Evolutionary conservation across 345 rosid species (phyloP).

Genomic region (Mangifera indica): DNA sequence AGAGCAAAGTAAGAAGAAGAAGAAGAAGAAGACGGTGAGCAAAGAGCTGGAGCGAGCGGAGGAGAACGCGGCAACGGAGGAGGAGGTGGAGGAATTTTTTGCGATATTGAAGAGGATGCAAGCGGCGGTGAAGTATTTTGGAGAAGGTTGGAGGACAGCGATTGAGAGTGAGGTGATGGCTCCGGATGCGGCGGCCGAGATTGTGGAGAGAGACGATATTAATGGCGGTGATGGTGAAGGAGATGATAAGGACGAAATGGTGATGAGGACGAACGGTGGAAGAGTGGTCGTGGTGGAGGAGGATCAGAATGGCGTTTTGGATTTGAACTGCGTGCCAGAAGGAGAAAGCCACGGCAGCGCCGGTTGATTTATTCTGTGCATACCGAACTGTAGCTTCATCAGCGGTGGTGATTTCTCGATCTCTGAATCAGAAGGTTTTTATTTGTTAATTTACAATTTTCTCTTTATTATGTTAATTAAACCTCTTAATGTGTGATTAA

Average conservation of each 20-base stretch:
- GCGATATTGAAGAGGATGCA: constrained; percentile 23
- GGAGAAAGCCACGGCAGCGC: constrained; percentile 1
- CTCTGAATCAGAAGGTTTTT: too few relatives aligned
- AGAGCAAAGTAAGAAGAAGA: constrained; percentile 4
- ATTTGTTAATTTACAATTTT: too few relatives aligned
- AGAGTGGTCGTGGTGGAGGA: not conserved
- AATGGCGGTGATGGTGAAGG: too few relatives aligned
- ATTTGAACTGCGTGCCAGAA: constrained; percentile 30
- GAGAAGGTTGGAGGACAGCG: constrained; percentile 20
- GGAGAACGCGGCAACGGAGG: constrained; percentile 16
- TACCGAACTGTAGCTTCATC: too few relatives aligned
- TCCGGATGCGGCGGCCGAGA: too few relatives aligned
- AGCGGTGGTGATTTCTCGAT: too few relatives aligned
- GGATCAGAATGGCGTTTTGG: constrained; percentile 4
- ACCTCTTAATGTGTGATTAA: too few relatives aligned
- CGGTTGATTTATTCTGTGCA: not conserved
- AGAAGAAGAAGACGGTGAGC: constrained; percentile 13
- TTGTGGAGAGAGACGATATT: too few relatives aligned
- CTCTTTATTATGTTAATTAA: too few relatives aligned
- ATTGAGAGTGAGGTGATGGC: not conserved
- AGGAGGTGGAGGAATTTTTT: constrained; percentile 23
- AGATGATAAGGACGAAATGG: not conserved
- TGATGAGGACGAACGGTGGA: not conserved
- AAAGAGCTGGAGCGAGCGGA: not conserved
- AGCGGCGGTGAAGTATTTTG: constrained; percentile 16